Conservation (phyloP, 2,329 filamentous ascomycete genomes). For the Microdochium nivale region DNA sequence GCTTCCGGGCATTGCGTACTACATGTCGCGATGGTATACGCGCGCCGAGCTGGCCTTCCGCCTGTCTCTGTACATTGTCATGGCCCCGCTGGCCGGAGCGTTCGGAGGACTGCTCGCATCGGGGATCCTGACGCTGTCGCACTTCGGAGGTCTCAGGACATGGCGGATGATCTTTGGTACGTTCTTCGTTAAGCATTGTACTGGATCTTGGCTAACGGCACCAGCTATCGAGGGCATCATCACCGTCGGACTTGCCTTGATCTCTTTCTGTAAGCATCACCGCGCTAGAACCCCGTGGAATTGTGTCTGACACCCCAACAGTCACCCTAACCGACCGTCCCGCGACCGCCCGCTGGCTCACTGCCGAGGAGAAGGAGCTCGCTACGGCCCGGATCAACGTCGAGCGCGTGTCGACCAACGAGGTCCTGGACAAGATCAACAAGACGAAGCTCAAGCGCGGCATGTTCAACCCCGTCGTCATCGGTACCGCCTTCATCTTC, state of each 20-base stretch:
- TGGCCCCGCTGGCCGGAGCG: conserved; percentile 56
- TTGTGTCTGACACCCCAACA: not conserved
- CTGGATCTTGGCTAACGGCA: not conserved
- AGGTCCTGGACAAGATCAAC: conserved; percentile 54
- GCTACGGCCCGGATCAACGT: conserved; percentile 53
- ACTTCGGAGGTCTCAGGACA: conserved; percentile 42
- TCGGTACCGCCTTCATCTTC: conserved; percentile 49
- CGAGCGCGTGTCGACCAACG: conserved; percentile 50
- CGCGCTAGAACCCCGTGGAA: not conserved
- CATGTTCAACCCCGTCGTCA: conserved; percentile 48
- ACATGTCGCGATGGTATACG: conserved; percentile 55
- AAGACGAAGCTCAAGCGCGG: conserved; percentile 47
- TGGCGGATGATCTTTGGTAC: conserved; percentile 62
- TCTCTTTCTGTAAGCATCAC: conserved; percentile 43
- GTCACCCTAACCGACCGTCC: conserved; percentile 51
- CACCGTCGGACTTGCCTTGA: conserved; percentile 37
- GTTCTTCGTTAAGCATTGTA: not conserved
- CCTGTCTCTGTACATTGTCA: conserved; percentile 55
- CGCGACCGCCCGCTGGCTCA: conserved; percentile 56
- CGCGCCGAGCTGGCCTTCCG: conserved; percentile 54
- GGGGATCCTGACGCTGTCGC: conserved; percentile 49
- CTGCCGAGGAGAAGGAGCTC: conserved; percentile 51
- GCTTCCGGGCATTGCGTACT: conserved; percentile 59
- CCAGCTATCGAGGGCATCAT: conserved; percentile 57
- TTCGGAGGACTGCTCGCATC: conserved; percentile 58